phyloP scores from a whole-genome alignment of 768 basidiomycete genomes.

The Mycena latifolia region DNA sequence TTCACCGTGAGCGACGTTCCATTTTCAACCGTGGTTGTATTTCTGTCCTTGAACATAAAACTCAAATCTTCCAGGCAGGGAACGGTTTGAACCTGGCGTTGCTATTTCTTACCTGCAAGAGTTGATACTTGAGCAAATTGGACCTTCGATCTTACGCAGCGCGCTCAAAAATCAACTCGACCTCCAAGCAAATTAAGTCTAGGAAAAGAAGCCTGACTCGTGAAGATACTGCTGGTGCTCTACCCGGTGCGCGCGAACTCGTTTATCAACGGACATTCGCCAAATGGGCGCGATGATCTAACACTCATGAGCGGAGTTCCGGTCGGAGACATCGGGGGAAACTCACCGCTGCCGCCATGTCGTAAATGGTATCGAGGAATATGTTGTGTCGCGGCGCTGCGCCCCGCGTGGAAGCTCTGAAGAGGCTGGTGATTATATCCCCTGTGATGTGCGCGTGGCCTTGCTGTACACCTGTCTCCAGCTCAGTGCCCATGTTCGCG shows the following conservation, averaged over 20 bases:
- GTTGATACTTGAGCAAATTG: too few relatives aligned
- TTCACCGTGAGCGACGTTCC: too few relatives aligned
- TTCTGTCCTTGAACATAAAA: too few relatives aligned
- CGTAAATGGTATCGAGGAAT: constrained; percentile 68
- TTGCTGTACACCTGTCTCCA: constrained; percentile 68
- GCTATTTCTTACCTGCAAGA: too few relatives aligned
- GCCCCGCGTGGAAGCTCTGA: constrained; percentile 77
- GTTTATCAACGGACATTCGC: constrained; percentile 63
- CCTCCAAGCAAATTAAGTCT: too few relatives aligned
- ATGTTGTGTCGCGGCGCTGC: constrained; percentile 69
- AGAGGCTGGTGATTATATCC: constrained; percentile 75
- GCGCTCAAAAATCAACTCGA: too few relatives aligned
- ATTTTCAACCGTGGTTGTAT: too few relatives aligned
- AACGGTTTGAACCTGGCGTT: too few relatives aligned
- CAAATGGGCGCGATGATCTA: constrained; percentile 68
- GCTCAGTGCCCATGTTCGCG: not conserved
- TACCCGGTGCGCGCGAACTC: constrained; percentile 56
- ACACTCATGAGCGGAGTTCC: not conserved
- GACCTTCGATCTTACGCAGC: too few relatives aligned
- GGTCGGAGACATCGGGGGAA: not conserved
- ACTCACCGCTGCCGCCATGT: constrained; percentile 61
- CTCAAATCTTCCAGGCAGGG: too few relatives aligned
- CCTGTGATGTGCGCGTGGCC: constrained; percentile 82
- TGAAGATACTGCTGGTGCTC: constrained; percentile 63
- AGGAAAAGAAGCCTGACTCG: constrained; percentile 57